Evolutionary conservation across 805 yeast genomes (phyloP), one percentile per base, ranked within the genome.

Genomic region (Lachancea mirantina): DNA sequence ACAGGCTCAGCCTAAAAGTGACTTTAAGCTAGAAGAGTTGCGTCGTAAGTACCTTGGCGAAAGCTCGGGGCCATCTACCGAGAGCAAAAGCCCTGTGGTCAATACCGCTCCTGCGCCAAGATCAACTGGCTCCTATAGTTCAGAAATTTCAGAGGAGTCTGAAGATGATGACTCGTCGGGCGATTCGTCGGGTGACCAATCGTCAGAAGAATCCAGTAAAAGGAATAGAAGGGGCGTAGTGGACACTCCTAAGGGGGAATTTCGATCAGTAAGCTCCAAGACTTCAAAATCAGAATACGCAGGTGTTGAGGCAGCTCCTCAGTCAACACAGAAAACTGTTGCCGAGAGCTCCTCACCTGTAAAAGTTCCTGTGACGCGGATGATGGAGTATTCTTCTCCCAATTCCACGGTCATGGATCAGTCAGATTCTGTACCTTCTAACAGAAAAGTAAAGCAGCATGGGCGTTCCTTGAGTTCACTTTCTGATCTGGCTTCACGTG

Each of bases 401-500:
- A 28, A 28, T 9, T 8, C 34, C 14, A 17, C 20, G 10, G 15
- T 23, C 13, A 11, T 19, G 2, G 21, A 33, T 20, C 26, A 38
- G 7, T 23, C 43, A 6, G 8, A 37, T 8, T 11, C 14, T 9
- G 22, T 8, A 23, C 21, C 8, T 16, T 11, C 20, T 16, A 33
- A 16, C 31, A 32, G 25, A 21, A 34, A 19, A 31, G 36, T 15
- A 19, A 51, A 52, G 18, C 57, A 49, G 26, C 42, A 55, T 10
- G 58, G 64, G 20, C 50, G 58, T 7, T 70, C 78, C 0, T 63
- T 74, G 34, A 61, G 63, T 32, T 71, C 82, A 1, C 55, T 79
- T 19, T 68, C 74, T 3, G 81, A 78, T 39, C 58, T 79, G 38
- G 76, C 69, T 4, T 64, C 68, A n/a, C 63, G 78, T 32, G 85